Base-by-base conservation (phyloP, 345 rosid species). In the Murraya paniculata region DNA sequence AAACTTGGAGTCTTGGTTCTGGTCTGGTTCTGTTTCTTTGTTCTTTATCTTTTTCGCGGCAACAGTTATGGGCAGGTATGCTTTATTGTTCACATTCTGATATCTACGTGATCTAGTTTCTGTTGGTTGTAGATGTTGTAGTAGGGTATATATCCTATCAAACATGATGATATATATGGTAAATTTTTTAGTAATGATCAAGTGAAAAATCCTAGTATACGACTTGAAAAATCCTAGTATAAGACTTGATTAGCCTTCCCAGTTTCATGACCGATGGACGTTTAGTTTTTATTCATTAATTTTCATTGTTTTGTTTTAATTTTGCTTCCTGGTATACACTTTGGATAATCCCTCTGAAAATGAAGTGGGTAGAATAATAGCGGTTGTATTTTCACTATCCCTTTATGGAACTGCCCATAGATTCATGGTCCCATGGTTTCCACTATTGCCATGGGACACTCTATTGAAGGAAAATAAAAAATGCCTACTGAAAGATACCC, bases 1-100 rank as follows among this genome's bases (percentile, higher is more conserved):
- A 91, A 93, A 80, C 78, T 93, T 68, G 90, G 91, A 79, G 80
- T 88, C 14, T 84, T 91, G 79, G 72, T 92, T 62, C 45, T 89
- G 77, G 79, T 95, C 53, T 95, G 99, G 98, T 81, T 89, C 35
- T 89, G 92, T 58, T 93, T 95, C 89, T 92, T 83, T 78, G 59
- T 82, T 18, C 72, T 95, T 9, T 89, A 89, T 77, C 91, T 90
- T 77, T 86, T 95, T 75, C 92, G 91, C 6, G 98, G 98, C 59
- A 92, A 87, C 45, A 88, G 87, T 60, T 76, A 85, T 75, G 94
- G 94, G 21, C 72, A 91, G 92, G 98, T 93, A 75, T 36, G 35
- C 6, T 69, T 67, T 39, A 35, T 75, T 65, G 18, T 55, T 25
- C 19, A 5, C 57, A 7, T 71, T 71, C 38, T 53, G 14, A 41